phyloP scores from a whole-genome alignment of 768 basidiomycete species.

The Tulasnella sp. region DNA sequence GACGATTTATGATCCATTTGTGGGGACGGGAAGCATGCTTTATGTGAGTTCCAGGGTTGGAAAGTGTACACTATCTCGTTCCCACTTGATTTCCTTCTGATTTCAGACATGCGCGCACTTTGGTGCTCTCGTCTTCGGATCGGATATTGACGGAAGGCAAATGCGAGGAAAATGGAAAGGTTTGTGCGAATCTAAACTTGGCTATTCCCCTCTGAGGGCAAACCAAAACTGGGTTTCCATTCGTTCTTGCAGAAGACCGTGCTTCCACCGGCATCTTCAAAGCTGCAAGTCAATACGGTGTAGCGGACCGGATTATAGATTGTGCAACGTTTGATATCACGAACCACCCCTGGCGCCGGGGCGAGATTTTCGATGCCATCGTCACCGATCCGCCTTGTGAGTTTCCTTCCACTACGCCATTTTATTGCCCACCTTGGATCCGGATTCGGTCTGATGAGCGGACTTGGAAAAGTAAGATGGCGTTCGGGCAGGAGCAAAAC shows the following conservation, averaged over 20 bases:
- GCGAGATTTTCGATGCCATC: constrained; percentile 86
- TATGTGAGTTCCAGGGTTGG: constrained; percentile 44
- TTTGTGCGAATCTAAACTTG: constrained; percentile 26
- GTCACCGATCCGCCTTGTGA: constrained; percentile 89
- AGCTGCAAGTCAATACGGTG: constrained; percentile 77
- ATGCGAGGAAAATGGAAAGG: constrained; percentile 76
- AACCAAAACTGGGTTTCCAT: too few relatives aligned
- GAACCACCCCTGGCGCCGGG: constrained; percentile 76
- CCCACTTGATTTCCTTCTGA: not conserved
- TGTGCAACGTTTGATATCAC: constrained; percentile 92
- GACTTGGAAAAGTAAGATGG: constrained; percentile 49
- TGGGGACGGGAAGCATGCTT: constrained; percentile 85
- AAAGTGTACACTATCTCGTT: not conserved
- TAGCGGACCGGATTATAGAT: constrained; percentile 63
- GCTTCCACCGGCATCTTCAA: constrained; percentile 57
- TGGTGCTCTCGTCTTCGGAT: constrained; percentile 78
- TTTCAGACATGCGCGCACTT: constrained; percentile 74
- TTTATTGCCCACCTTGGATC: not conserved
- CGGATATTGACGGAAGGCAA: constrained; percentile 94
- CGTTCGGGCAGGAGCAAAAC: constrained; percentile 79
- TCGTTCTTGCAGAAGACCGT: constrained; percentile 25
- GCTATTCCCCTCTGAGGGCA: too few relatives aligned
- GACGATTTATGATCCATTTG: constrained; percentile 90
- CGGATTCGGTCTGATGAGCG: not conserved
- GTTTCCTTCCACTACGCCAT: constrained; percentile 23